A percentile compares a stretch with the other conserved stretches of the same genome.
These are phyloP conservation scores for Dryas octopetala DNA, from an alignment of 306 rosid species.

Conservation along the genomic window DNA sequence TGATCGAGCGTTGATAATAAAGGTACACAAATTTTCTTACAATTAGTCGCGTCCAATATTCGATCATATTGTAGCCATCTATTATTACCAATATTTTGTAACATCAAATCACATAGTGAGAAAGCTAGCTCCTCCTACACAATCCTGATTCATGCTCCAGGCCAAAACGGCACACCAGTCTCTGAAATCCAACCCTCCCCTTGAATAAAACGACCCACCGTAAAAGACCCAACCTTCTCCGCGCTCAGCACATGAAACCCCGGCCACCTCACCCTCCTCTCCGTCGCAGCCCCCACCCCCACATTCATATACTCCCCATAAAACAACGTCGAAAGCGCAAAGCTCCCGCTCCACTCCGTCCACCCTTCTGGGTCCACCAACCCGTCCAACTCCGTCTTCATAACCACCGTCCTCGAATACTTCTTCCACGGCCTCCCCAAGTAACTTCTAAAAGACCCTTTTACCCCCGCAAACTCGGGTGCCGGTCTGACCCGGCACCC, in stretches of 20 bases:
- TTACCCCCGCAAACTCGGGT: not conserved
- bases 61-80: not conserved
- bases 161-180: constrained; percentile 54
- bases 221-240: constrained; percentile 39
- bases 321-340: constrained; percentile 50
- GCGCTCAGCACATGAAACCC: constrained; percentile 61
- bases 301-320: constrained; percentile 67
- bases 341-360: constrained; percentile 53
- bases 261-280: constrained; percentile 59
- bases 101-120: too few species aligned
- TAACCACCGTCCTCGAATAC: constrained; percentile 59
- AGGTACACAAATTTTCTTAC: too few species aligned
- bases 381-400: constrained; percentile 54
- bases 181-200: constrained; percentile 59
- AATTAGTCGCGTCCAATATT: too few species aligned
- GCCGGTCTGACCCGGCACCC: constrained; percentile 33
- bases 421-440: constrained; percentile 75
- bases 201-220: constrained; percentile 39
- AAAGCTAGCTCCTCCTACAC: too few species aligned
- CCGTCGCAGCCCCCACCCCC: constrained; percentile 49
- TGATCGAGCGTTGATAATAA: too few species aligned
- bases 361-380: constrained; percentile 58
- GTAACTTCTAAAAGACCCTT: constrained; percentile 30
- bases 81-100: too few species aligned
- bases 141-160: constrained; percentile 27